A percentile compares a stretch with the other conserved stretches of the same genome.
Conservation (phyloP, 331 rosid genomes). For the Acacia concinna region DNA sequence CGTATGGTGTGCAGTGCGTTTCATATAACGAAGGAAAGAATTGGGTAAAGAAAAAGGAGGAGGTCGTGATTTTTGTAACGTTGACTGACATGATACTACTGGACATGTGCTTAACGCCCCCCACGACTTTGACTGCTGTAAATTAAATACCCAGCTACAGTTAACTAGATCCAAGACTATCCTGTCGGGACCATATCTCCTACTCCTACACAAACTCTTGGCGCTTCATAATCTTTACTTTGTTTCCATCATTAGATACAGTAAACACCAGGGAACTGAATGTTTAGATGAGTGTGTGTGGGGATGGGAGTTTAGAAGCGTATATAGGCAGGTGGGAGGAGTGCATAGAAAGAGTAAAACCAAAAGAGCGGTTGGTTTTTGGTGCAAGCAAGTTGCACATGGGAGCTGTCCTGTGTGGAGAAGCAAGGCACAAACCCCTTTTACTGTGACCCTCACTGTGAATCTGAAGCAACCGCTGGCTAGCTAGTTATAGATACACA, state of each 20-base stretch:
- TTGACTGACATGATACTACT: too few relatives aligned
- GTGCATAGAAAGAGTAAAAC: not conserved
- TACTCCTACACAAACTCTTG: too few relatives aligned
- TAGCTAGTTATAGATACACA: not conserved
- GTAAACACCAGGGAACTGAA: not conserved
- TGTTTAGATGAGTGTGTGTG: not conserved
- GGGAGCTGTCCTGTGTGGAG: not conserved
- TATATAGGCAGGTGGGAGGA: not conserved
- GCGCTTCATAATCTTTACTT: not conserved
- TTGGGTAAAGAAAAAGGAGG: not conserved
- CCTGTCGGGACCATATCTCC: not conserved
- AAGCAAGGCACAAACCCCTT: constrained; percentile 32
- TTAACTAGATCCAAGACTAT: too few relatives aligned
- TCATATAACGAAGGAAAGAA: not conserved
- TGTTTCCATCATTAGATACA: not conserved
- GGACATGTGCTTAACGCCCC: not conserved
- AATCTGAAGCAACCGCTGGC: not conserved
- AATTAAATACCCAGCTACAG: not conserved
- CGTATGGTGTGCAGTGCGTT: not conserved
- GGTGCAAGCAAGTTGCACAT: constrained; percentile 33
- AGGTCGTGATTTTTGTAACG: not conserved
- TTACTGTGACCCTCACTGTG: not conserved
- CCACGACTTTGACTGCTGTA: not conserved
- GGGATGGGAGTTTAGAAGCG: not conserved
- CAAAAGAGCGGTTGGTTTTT: not conserved